Conservation (phyloP, 495 filamentous ascomycete species). For the Rusavskia elegans region DNA sequence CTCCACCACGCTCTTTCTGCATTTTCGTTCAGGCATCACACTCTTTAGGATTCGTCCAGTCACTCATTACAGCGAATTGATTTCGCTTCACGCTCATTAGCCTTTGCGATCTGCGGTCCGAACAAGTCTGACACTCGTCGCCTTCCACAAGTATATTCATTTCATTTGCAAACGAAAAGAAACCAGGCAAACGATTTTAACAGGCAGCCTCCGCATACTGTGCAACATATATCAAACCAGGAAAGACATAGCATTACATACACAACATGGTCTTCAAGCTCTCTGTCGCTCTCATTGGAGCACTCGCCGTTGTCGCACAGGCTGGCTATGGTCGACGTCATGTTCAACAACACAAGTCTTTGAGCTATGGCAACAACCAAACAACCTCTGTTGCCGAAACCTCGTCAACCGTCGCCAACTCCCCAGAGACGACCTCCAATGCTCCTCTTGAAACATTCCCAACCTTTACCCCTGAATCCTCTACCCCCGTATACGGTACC, state of each 20-base stretch:
- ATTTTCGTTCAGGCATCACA: slow-evolving; percentile 14
- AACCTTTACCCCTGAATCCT: background rate
- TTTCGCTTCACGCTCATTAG: slow-evolving; percentile 24
- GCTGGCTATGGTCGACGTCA: slow-evolving; percentile 13
- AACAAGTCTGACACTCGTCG: background rate
- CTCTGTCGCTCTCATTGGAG: slow-evolving; percentile 30
- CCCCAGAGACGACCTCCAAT: background rate
- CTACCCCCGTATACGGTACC: background rate
- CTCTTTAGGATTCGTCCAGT: slow-evolving; percentile 19
- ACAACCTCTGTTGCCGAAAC: slow-evolving; percentile 3
- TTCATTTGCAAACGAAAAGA: slow-evolving; percentile 12
- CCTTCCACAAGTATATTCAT: slow-evolving; percentile 8
- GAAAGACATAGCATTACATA: background rate
- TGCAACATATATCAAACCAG: background rate
- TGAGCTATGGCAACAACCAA: slow-evolving; percentile 15
- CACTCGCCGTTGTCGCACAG: slow-evolving; percentile 29
- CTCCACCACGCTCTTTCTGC: slow-evolving; percentile 15
- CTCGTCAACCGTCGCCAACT: slow-evolving; percentile 3
- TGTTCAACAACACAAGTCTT: slow-evolving; percentile 1
- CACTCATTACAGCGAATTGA: slow-evolving; percentile 35
- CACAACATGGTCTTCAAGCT: slow-evolving; percentile 26
- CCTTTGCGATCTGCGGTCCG: slow-evolving; percentile 4
- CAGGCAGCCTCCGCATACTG: background rate
- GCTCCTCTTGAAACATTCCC: background rate
- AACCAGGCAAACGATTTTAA: background rate